Conservation (phyloP, 2,329 filamentous ascomycete species). For the Verruconis gallopava region DNA sequence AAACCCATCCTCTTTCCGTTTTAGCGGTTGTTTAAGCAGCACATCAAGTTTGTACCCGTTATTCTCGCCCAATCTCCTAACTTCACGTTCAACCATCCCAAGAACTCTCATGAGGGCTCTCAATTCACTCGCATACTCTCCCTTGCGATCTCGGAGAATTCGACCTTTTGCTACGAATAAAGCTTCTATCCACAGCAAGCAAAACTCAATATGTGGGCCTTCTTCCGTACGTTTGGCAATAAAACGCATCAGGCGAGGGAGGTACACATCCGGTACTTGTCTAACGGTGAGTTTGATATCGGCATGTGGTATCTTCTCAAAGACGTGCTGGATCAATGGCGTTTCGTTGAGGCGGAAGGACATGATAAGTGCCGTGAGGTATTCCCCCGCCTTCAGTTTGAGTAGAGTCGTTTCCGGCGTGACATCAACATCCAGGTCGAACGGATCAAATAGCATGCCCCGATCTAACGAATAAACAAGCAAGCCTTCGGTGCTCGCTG, state of each 20-base stretch:
- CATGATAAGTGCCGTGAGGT: conserved; percentile 89
- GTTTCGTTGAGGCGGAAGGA: conserved; percentile 88
- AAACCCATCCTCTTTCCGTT: neutral
- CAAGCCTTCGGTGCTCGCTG: conserved; percentile 85
- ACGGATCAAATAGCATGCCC: conserved; percentile 78
- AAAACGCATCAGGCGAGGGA: conserved; percentile 72
- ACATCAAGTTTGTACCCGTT: conserved; percentile 87
- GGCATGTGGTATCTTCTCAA: conserved; percentile 63
- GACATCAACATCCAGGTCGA: conserved; percentile 87
- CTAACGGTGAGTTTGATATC: conserved; percentile 69
- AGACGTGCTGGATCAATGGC: conserved; percentile 69
- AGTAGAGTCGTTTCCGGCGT: conserved; percentile 59
- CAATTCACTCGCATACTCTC: conserved; percentile 71
- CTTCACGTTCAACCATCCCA: conserved; percentile 65
- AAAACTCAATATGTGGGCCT: conserved; percentile 89
- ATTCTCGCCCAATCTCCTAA: conserved; percentile 71
- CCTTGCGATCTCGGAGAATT: conserved; percentile 69
- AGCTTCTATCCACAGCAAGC: conserved; percentile 81
- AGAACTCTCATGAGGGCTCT: conserved; percentile 72
- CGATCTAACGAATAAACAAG: conserved; percentile 87
- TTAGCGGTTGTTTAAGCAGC: conserved; percentile 45
- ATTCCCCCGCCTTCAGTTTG: conserved; percentile 67
- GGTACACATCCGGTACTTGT: conserved; percentile 71
- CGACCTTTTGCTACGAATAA: conserved; percentile 69
- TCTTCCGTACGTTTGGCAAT: conserved; percentile 80